A percentile compares a stretch with the other conserved stretches of the same genome.
Conservation (phyloP, 345 rosid genomes). For the Populus nigra region DNA sequence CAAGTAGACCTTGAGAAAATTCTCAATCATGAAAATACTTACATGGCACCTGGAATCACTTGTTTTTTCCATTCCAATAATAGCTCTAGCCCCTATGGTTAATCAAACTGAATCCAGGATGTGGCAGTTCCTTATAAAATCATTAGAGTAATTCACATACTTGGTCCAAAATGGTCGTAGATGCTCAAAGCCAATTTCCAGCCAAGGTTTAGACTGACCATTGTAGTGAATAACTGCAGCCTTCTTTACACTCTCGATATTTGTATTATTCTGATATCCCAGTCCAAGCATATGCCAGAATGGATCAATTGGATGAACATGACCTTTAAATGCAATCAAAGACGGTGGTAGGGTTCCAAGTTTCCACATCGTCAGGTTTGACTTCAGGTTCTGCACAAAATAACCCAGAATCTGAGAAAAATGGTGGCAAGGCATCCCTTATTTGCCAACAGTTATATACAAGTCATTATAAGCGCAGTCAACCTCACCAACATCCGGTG, state of each 20-base stretch:
- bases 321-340: constrained; percentile 87
- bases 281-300: constrained; percentile 99
- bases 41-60: constrained; percentile 23
- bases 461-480: background rate
- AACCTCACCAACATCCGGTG: background rate
- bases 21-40: constrained; percentile 19
- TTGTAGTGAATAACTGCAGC: constrained; percentile 97
- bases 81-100: constrained; percentile 28
- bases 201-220: constrained; percentile 98
- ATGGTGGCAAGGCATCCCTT: background rate
- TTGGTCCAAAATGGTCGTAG: constrained; percentile 97
- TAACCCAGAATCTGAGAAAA: background rate
- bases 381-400: constrained; percentile 72
- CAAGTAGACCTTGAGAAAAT: constrained; percentile 23
- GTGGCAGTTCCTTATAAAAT: constrained; percentile 89
- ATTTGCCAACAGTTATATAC: constrained; percentile 4
- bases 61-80: constrained; percentile 24
- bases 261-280: constrained; percentile 85
- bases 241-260: constrained; percentile 53
- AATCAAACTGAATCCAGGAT: constrained; percentile 68
- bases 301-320: constrained; percentile 73
- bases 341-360: constrained; percentile 99
- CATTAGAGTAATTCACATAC: constrained; percentile 83
- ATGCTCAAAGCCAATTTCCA: constrained; percentile 92
- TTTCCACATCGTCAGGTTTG: constrained; percentile 93